Evolutionary conservation across 208 protist species (phyloP), one percentile per base, ranked within the genome.

Genomic region (Leishmania major): DNA sequence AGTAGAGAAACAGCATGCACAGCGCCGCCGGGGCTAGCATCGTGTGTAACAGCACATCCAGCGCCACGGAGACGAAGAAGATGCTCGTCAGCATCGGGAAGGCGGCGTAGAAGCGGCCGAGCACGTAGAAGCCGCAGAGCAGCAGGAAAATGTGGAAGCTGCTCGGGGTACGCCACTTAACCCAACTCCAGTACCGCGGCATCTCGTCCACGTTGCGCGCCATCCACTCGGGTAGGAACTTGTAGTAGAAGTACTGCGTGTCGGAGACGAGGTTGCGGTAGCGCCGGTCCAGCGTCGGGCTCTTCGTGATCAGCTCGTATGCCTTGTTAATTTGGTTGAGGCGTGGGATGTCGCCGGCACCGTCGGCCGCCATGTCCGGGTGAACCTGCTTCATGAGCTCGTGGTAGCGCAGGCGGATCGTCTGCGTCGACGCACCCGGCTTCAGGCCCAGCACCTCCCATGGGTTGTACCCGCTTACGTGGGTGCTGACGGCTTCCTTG

Each of bases 141-240:
- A 93, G 79, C 4, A 96, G 55, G 81, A 96, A 90, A 35, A 96
- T 74, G 57, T 95, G 90, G 74, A 96, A 94, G 40, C 81, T 90
- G 17, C 86, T 84, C 0, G 92, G 91, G 1, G 88, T 93, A 19
- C 93, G 88, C 93, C 95, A 97, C 84, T 91, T 91, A 55, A 96
- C 86, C 93, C 95, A 97, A 75, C 89, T 95, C 91, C 91, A 97
- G 81, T 96, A 97, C 53, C 95, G 90, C 43, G 95, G 95, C 95
- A 97, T 97, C 92, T 97, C 95, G 71, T 97, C 95, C 71, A 97
- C 91, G 78, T 97, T 97, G 64, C 91, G 87, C 45, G 95, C 95
- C 93, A 97, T 96, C 93, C 95, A 97, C 89, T 97, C 91, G 1
- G 95, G 95, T 49, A 97, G 87, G 67, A 96, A 95, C 76, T 84